Base-by-base conservation (phyloP, 805 yeast genomes). In the Spathaspora girioi region DNA sequence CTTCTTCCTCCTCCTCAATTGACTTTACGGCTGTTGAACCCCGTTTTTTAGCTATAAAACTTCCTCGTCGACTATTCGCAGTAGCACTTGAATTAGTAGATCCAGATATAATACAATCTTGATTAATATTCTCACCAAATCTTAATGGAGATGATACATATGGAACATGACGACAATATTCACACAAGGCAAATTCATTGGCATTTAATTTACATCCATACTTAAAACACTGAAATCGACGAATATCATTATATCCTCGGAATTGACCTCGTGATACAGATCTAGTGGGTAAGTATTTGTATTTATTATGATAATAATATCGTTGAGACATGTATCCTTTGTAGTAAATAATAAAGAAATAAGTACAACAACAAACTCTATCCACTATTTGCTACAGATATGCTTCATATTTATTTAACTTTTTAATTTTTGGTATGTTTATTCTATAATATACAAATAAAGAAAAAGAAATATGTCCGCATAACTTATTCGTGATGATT, bases 111-210 rank as follows among this genome's bases (percentile, higher is more conserved):
- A 23, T 23, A 23, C 6, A 23, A 23, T 23, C 26, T 23, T 23
- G 26, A 23, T 23, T 23, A 23, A 23, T 23, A 23, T 23, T 9
- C 41, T 43, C 35, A 27, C 17, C 40, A 32, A 19, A 20, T 38
- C 53, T 46, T 29, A 59, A 52, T 18, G 63, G 61, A n/a, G 59
- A 55, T 26, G 56, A 40, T 19, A 55, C 53, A 38, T 56, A 52
- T 1, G 64, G 62, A 20, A 57, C 42, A 45, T 48, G 41, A 32
- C 47, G 45, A 52, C 64, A 60, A 46, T 59, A 55, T 20, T 40
- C 49, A 48, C 64, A 60, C 7, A 20, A 35, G 5, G 19, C 42
- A 43, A 35, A 44, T 19, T 51, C 51, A 43, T 43, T 45, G 23
- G 48, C 38, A 38, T 48, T 47, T 10, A 44, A 35, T 26, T 51